phyloP scores from a whole-genome alignment of 2,329 filamentous ascomycete species.

The Fusarium guadeloupense region DNA sequence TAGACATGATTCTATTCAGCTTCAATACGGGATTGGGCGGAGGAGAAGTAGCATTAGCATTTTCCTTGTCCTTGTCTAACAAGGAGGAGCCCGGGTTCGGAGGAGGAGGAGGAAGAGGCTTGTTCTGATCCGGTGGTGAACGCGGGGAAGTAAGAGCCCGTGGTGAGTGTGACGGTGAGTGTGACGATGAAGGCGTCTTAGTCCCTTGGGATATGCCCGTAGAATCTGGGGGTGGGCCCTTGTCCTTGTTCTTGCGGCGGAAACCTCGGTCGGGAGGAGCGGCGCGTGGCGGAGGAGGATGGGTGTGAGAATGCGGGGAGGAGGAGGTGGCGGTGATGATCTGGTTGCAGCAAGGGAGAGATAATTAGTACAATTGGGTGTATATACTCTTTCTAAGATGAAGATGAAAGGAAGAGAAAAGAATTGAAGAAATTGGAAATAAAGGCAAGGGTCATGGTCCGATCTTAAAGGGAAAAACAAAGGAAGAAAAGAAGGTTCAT shows the following conservation, averaged over 20 bases:
- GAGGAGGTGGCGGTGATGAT: not conserved
- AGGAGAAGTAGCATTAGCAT: constrained; percentile 37
- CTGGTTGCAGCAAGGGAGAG: constrained; percentile 19
- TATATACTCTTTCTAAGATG: constrained; percentile 3
- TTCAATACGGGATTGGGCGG: constrained; percentile 58
- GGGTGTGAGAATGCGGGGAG: constrained; percentile 30
- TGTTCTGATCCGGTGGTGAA: constrained; percentile 60
- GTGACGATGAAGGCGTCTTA: constrained; percentile 34
- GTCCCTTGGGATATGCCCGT: constrained; percentile 24
- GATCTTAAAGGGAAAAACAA: not conserved
- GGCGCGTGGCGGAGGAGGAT: constrained; percentile 41
- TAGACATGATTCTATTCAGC: constrained; percentile 67
- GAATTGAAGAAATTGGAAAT: not conserved
- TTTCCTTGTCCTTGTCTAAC: constrained; percentile 33
- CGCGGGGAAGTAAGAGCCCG: constrained; percentile 46
- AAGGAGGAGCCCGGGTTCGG: constrained; percentile 54
- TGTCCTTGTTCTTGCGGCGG: too few relatives aligned
- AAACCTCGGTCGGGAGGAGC: constrained; percentile 40
- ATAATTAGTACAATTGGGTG: not conserved
- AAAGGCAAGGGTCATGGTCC: not conserved
- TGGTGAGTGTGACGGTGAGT: constrained; percentile 40
- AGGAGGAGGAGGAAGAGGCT: constrained; percentile 64
- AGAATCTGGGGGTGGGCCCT: constrained; percentile 34
- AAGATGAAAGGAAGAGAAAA: not conserved
- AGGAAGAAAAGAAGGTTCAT: not conserved